Conservation (phyloP, 306 rosid genomes). For the Trichosanthes truncata region DNA sequence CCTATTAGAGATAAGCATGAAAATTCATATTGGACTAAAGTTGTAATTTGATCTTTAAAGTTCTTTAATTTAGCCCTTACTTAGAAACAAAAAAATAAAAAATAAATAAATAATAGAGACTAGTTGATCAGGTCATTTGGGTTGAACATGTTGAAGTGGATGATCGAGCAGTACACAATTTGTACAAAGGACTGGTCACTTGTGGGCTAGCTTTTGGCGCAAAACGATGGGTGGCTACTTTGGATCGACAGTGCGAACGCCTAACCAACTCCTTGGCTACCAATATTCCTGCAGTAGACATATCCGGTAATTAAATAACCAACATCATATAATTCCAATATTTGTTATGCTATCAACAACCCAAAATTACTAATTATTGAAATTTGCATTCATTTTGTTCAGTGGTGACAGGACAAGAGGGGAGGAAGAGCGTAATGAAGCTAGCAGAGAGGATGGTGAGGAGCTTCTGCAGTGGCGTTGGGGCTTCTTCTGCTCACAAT, state of each 20-base stretch:
- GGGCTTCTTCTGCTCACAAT: constrained; percentile 76
- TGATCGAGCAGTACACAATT: constrained; percentile 70
- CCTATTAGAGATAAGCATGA: no score
- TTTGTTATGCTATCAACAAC: no score
- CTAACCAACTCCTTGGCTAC: constrained; percentile 75
- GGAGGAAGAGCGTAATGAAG: constrained; percentile 62
- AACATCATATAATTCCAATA: no score
- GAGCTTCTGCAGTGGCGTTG: constrained; percentile 83
- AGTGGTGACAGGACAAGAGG: constrained; percentile 84
- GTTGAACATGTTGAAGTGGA: constrained; percentile 91
- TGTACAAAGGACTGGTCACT: constrained; percentile 65
- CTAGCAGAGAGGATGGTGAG: constrained; percentile 45
- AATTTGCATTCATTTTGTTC: background rate
- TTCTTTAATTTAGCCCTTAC: background rate
- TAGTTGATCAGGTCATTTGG: constrained; percentile 53
- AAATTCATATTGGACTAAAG: no score
- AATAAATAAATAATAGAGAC: no score
- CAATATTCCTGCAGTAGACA: constrained; percentile 60
- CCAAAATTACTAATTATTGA: no score
- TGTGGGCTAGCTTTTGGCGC: constrained; percentile 86
- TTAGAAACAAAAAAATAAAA: background rate
- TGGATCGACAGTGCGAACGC: constrained; percentile 34
- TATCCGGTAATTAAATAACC: background rate
- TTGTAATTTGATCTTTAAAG: no score
- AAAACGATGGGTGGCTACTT: constrained; percentile 68